Evolutionary conservation across 768 basidiomycete species (phyloP), one percentile per base, ranked within the genome.

Genomic region (Steccherinum ochraceum): DNA sequence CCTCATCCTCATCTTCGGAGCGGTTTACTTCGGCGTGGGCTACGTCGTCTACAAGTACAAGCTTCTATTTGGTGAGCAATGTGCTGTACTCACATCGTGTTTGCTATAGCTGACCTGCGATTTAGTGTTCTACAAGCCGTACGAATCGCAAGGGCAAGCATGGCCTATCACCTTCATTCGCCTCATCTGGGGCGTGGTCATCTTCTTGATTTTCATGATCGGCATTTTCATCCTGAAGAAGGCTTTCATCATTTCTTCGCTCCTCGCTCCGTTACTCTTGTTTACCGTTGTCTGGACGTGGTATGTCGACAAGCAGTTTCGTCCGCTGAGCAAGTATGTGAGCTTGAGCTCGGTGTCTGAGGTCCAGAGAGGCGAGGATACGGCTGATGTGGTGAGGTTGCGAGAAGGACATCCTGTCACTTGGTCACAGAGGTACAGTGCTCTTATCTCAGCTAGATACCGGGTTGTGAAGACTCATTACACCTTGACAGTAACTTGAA

Each of bases 1-100:
- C 0, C 76, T 96, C 56, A 96, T 98, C 64, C 77, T 98, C 50
- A 79, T 96, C 24, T 98, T 98, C 62, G 92, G 95, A 12, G 91
- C 95, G 1, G 71, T 95, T 47, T 99, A 99, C 69, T 99, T 99
- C 59, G 95, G 93, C n/a, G 73, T 89, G 35, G 91, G 80, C 5
- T 99, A 99, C 64, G 77, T 98, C 4, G 94, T 96, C 2, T 98
- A 97, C 79, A 99, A 99, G 73, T 96, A 98, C 72, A 95, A 96
- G 60, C 76, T 98, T 3, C 73, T 98, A 0, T 96, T 95, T 59
- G 92, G 94, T 94, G 51, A 50, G 89, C 68, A 3, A 12, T 49
- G 24, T 12, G 21, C 45, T 4, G 27, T 25, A n/a, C 20, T 30
- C 13, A n/a, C n/a, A n/a, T n/a, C n/a, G n/a, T n/a, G n/a, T 11